Base-by-base conservation (phyloP, 2,329 filamentous ascomycete genomes). In the Cladophialophora exuberans region DNA sequence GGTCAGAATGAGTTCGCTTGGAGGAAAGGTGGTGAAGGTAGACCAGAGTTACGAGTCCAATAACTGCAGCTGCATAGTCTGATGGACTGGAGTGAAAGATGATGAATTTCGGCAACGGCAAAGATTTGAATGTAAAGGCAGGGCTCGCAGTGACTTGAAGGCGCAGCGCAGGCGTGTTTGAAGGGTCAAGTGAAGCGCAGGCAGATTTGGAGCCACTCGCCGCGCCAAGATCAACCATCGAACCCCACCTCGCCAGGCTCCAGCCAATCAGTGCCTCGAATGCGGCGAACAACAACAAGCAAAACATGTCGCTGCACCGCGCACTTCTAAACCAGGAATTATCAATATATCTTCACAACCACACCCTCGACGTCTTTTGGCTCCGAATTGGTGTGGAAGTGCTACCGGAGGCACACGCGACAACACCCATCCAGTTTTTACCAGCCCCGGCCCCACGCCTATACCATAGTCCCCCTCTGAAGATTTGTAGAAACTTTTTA, bases 401-500 rank as follows among this genome's bases (percentile, higher is more conserved):
- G 51, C 33, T 28, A 44, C 51, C 53, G 44, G 50, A 56, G 20
- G 13, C 6, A 7, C 33, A 52, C 39, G 59, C 61, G 61, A 63
- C 59, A 56, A 38, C 15, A 13, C 6, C 28, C 15, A 10, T 52
- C 13, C 20, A 20, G 6, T 52, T 57, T 59, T 47, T 18, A 31
- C 15, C 4, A 3, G 15, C 25, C 26, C 39, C 18, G 9, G 7
- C 18, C 15, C 20, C 49, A 17, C 3, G 9, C 3, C 1, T 9
- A 22, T 13, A 17, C 17, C 31, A 11, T 26, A 43, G 15, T 15
- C 15, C 15, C 9, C 31, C 23, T 15, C 6, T 23, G 20, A 58
- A 53, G 25, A 56, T 52, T 44, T 63, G 61, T 62, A 61, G 61
- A 54, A 52, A 60, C 36, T n/a, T 55, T 49, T 26, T 23, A 47